Evolutionary conservation across 352 stramenopile genomes (phyloP).

Genomic region (Plasmopara halstedii): DNA sequence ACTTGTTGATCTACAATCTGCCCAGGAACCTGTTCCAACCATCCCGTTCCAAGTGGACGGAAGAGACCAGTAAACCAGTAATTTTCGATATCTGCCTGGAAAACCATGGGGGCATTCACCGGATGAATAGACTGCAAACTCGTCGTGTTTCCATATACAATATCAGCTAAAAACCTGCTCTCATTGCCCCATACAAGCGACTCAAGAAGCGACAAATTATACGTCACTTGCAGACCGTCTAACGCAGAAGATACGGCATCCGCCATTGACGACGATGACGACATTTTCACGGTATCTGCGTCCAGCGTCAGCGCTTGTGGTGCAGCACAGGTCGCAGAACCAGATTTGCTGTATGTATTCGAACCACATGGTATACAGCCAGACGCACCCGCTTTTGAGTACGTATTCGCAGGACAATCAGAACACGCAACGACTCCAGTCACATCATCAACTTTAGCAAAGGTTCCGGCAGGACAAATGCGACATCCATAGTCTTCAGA

Average conservation of each 20-base stretch:
- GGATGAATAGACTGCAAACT: conserved; percentile 27
- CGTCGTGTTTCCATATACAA: conserved; percentile 24
- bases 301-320: conserved; percentile 38
- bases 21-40: conserved; percentile 40
- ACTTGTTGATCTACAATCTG: conserved; percentile 56
- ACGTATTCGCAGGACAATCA: conserved; percentile 52
- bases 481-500: conserved; percentile 28
- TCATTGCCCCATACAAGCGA: conserved; percentile 61
- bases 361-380: conserved; percentile 46
- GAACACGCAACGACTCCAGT: conserved; percentile 40
- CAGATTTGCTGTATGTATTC: conserved; percentile 53
- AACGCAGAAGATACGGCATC: conserved; percentile 18
- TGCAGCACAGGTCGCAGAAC: conserved; percentile 36
- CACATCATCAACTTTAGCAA: conserved; percentile 14
- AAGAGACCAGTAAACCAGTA: conserved; percentile 55
- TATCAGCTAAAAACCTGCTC: conserved; percentile 41
- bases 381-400: conserved; percentile 38
- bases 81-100: conserved; percentile 41
- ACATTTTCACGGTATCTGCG: conserved; percentile 5
- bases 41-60: conserved; percentile 43
- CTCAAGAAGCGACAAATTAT: conserved; percentile 71
- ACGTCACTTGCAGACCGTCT: conserved; percentile 34
- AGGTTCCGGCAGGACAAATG: conserved; percentile 56
- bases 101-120: conserved; percentile 33
- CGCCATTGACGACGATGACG: conserved; percentile 20